Percentiles rank a stretch among this genome's conserved stretches.
phyloP scores from a whole-genome alignment of 1,139 yeast genomes.

The Torulaspora globosa region DNA sequence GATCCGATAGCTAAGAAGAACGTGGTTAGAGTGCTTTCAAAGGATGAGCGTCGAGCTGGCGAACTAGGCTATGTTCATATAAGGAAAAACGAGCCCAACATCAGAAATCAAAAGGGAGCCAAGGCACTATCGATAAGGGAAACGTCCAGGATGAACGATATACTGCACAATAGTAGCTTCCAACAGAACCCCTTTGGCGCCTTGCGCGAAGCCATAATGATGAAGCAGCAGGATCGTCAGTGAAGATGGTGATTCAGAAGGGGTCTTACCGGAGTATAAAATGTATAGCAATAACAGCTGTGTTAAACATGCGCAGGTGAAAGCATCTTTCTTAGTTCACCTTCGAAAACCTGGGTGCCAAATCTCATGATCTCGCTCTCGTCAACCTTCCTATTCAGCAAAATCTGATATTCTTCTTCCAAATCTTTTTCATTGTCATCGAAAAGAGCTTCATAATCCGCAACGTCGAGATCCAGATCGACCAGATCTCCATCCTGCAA shows the following conservation, averaged over 20 bases:
- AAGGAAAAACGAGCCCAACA: slow-evolving; percentile 55
- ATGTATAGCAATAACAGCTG: slow-evolving; percentile 26
- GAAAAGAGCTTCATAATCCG: slow-evolving; percentile 31
- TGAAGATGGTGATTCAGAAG: neutral
- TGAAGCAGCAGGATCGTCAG: slow-evolving; percentile 1
- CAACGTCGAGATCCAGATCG: slow-evolving; percentile 48
- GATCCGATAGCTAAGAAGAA: slow-evolving; percentile 18
- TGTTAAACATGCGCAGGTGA: slow-evolving; percentile 34
- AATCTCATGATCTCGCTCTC: slow-evolving; percentile 36
- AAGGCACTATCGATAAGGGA: slow-evolving; percentile 52
- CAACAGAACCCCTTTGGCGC: slow-evolving; percentile 57
- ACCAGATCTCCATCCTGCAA: slow-evolving; percentile 53
- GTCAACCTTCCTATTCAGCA: slow-evolving; percentile 36
- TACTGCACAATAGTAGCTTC: slow-evolving; percentile 50
- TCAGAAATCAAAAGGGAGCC: slow-evolving; percentile 55
- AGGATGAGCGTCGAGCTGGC: slow-evolving; percentile 25
- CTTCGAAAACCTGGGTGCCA: slow-evolving; percentile 17
- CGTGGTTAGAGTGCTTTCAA: slow-evolving; percentile 23
- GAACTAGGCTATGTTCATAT: slow-evolving; percentile 29
- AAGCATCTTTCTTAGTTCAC: slow-evolving; percentile 11
- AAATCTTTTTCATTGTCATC: slow-evolving; percentile 24
- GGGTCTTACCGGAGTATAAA: neutral
- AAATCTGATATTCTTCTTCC: slow-evolving; percentile 26
- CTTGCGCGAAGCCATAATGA: slow-evolving; percentile 37
- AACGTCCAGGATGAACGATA: slow-evolving; percentile 50